Percentiles rank a stretch among this genome's conserved stretches.
Conservation (phyloP, 331 rosid species). For the Ulmus americana region DNA sequence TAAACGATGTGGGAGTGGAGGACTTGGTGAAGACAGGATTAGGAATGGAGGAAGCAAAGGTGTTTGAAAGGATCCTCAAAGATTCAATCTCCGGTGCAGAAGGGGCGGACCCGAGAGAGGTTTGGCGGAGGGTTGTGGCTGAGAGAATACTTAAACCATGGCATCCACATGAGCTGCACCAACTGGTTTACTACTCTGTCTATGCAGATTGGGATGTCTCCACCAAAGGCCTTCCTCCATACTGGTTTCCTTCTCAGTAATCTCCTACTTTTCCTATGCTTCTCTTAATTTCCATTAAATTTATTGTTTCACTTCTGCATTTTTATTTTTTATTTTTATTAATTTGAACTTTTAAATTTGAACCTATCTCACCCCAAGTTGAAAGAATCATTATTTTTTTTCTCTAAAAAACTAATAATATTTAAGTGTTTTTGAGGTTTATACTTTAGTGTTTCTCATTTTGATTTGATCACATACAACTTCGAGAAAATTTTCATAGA, state of each 20-base stretch:
- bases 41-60: conserved; percentile 34
- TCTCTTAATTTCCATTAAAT: background rate
- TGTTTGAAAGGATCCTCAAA: conserved; percentile 24
- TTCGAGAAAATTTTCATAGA: too few relatives aligned
- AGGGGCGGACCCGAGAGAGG: conserved; percentile 29
- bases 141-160: conserved; percentile 57
- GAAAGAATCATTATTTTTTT: too few relatives aligned
- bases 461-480: too few relatives aligned
- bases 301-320: background rate
- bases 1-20: conserved; percentile 36
- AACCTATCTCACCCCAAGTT: too few relatives aligned
- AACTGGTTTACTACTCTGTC: conserved; percentile 45
- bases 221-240: conserved; percentile 46
- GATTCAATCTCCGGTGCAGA: conserved; percentile 16
- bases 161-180: conserved; percentile 53
- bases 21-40: conserved; percentile 51
- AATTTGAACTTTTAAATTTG: too few relatives aligned
- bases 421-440: too few relatives aligned
- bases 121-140: conserved; percentile 54
- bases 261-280: background rate
- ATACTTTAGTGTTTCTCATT: too few relatives aligned
- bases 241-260: conserved; percentile 80
- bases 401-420: too few relatives aligned
- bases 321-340: background rate
- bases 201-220: conserved; percentile 33